Conservation (phyloP, 148 eudicot species). For the Rhododendron molle region DNA sequence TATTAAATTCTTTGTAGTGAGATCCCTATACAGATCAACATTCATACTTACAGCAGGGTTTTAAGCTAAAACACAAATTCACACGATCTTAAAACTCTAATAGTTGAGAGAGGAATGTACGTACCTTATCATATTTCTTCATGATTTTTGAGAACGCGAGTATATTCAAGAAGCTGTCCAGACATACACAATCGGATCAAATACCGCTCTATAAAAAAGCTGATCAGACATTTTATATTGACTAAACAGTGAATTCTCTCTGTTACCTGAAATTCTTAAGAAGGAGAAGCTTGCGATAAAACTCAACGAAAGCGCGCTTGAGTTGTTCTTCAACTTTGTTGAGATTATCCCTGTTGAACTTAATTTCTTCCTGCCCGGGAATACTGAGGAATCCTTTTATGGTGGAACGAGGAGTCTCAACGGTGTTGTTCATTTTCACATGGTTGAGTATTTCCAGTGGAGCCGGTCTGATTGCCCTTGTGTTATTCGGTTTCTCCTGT, state of each 20-base stretch:
- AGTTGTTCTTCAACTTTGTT: conserved; percentile 23
- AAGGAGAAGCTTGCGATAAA: conserved; percentile 29
- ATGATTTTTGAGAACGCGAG: conserved; percentile 40
- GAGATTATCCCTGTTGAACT: conserved; percentile 24
- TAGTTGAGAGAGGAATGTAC: not conserved
- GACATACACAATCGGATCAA: not conserved
- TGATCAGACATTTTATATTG: not conserved
- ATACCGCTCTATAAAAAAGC: not conserved
- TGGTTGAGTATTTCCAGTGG: conserved; percentile 24
- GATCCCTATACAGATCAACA: not conserved
- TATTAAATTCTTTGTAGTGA: not conserved
- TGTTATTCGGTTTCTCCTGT: not conserved
- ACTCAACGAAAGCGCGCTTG: conserved; percentile 27
- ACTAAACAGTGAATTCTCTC: not conserved
- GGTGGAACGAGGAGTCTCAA: conserved; percentile 33
- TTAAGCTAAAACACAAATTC: not conserved
- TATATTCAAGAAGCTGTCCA: conserved; percentile 32
- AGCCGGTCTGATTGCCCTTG: conserved; percentile 3
- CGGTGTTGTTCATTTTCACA: conserved; percentile 28
- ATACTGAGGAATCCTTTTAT: conserved; percentile 18
- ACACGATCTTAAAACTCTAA: not conserved
- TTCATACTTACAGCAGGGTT: not conserved
- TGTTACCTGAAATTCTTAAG: conserved; percentile 36
- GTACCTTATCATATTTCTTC: conserved; percentile 48
- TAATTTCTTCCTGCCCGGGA: conserved; percentile 9